Evolutionary conservation across 495 filamentous ascomycete genomes (phyloP).

Genomic region (Polyplosphaeria fusca): DNA sequence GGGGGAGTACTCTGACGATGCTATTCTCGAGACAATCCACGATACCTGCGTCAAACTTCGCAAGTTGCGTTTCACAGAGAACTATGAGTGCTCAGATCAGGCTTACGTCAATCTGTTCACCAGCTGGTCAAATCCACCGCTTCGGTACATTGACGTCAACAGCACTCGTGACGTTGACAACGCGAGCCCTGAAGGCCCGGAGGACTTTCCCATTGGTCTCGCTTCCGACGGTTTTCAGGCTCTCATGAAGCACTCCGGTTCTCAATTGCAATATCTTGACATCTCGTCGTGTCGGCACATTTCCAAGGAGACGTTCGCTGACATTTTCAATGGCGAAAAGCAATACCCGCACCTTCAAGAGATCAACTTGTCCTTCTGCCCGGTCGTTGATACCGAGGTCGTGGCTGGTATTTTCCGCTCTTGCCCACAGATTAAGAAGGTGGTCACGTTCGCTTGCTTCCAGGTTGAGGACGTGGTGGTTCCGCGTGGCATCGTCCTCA

Average conservation of each 20-base stretch:
- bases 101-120: slow-evolving; percentile 69
- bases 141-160: slow-evolving; percentile 67
- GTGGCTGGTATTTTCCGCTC: slow-evolving; percentile 68
- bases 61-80: slow-evolving; percentile 76
- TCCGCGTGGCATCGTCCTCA: slow-evolving; percentile 68
- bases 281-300: slow-evolving; percentile 79
- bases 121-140: slow-evolving; percentile 66
- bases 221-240: slow-evolving; percentile 69
- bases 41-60: slow-evolving; percentile 59
- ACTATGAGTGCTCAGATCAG: slow-evolving; percentile 68
- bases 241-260: slow-evolving; percentile 80
- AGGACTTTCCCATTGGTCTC: slow-evolving; percentile 59
- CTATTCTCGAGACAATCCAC: slow-evolving; percentile 59
- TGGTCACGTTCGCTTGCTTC: slow-evolving; percentile 84
- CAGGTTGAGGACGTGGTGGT: slow-evolving; percentile 67
- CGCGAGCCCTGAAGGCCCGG: slow-evolving; percentile 58
- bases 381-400: slow-evolving; percentile 68
- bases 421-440: slow-evolving; percentile 67
- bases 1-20: slow-evolving; percentile 31
- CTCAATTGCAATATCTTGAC: slow-evolving; percentile 59
- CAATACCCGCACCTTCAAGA: slow-evolving; percentile 63
- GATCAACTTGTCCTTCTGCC: slow-evolving; percentile 76
- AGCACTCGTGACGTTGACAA: slow-evolving; percentile 72
- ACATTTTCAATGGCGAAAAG: slow-evolving; percentile 60
- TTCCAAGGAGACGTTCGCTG: slow-evolving; percentile 60